phyloP scores from a whole-genome alignment of 257 asterid species.

The Solanum phureja region DNA sequence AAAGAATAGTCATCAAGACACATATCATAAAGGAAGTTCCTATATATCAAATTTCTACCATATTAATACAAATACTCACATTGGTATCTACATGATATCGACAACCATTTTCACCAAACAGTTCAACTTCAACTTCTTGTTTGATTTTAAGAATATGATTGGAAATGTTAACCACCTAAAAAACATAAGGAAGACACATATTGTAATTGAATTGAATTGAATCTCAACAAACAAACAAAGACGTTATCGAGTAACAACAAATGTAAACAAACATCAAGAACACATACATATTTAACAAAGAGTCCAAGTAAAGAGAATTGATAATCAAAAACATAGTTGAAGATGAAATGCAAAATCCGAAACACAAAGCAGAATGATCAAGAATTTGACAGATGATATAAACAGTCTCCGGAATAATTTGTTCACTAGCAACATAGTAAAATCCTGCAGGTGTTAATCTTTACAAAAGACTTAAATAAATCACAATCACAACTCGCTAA shows the following conservation, averaged over 20 bases:
- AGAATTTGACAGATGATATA: not conserved
- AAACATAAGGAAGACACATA: not conserved
- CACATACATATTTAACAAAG: not conserved
- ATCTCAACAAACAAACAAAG: not conserved
- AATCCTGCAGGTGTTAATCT: not conserved
- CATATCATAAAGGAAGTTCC: not conserved
- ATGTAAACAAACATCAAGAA: not conserved
- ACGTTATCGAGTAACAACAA: too few relatives aligned
- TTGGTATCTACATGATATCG: not conserved
- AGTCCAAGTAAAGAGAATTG: not conserved
- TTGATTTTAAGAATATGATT: constrained; percentile 55
- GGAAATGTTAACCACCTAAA: constrained; percentile 43
- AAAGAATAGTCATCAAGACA: not conserved
- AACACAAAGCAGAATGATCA: not conserved
- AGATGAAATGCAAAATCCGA: not conserved
- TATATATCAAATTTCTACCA: too few relatives aligned
- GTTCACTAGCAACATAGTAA: not conserved
- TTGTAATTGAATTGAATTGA: not conserved
- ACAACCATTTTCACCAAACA: not conserved
- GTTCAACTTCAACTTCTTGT: constrained; percentile 13
- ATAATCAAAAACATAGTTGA: not conserved
- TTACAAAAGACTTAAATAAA: too few relatives aligned
- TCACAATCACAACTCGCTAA: too few relatives aligned
- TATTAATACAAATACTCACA: constrained; percentile 15
- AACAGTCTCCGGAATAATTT: not conserved